phyloP scores from a whole-genome alignment of 345 rosid genomes.

The Gossypium ekmanianum region DNA sequence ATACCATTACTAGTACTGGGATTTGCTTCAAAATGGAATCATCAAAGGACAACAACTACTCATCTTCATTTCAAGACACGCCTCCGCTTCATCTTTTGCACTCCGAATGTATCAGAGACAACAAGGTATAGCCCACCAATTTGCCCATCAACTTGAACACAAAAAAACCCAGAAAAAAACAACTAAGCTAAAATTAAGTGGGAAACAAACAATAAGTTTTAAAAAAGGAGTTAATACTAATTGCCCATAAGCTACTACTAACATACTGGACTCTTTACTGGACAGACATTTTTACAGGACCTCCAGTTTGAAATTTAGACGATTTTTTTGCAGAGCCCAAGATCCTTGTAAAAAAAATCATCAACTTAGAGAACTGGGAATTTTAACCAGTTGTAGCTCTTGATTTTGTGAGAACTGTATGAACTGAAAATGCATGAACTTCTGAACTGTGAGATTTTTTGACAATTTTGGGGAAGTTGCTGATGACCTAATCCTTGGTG shows the following conservation, averaged over 20 bases:
- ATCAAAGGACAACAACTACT: constrained; percentile 33
- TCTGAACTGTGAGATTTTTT: not conserved
- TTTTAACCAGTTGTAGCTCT: not conserved
- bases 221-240: not conserved
- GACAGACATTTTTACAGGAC: constrained; percentile 29
- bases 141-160: constrained; percentile 4
- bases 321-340: not conserved
- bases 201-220: not conserved
- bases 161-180: not conserved
- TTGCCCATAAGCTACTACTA: not conserved
- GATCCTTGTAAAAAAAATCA: not conserved
- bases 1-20: constrained; percentile 66
- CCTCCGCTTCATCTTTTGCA: constrained; percentile 63
- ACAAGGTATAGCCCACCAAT: constrained; percentile 67
- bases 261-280: constrained; percentile 29
- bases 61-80: constrained; percentile 32
- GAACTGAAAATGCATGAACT: constrained; percentile 6
- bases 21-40: constrained; percentile 90
- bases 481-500: constrained; percentile 4
- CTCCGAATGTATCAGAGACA: constrained; percentile 73
- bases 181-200: not conserved
- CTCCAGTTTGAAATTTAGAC: constrained; percentile 14
- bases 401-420: constrained; percentile 12
- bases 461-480: constrained; percentile 5
- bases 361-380: not conserved